Conservation (phyloP, 768 basidiomycete species). For the Sporobolomyces pararoseus region DNA sequence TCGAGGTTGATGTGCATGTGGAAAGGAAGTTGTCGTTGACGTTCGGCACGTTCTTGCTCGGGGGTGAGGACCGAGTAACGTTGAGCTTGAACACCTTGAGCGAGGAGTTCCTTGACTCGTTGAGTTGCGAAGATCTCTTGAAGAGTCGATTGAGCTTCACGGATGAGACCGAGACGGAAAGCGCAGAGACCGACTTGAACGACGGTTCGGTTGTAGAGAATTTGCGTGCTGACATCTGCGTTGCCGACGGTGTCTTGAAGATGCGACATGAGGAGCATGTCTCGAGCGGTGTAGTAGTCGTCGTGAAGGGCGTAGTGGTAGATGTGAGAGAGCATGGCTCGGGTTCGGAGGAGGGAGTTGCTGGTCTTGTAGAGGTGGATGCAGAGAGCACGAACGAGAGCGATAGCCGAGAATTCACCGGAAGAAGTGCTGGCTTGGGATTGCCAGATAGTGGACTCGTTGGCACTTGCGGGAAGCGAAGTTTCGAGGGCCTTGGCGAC, state of each 20-base stretch:
- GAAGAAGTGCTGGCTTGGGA: slow-evolving; percentile 58
- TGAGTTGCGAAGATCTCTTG: slow-evolving; percentile 96
- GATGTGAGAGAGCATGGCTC: slow-evolving; percentile 95
- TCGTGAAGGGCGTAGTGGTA: slow-evolving; percentile 96
- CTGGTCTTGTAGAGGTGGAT: slow-evolving; percentile 88
- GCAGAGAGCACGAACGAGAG: slow-evolving; percentile 82
- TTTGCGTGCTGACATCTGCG: slow-evolving; percentile 94
- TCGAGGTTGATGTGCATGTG: slow-evolving; percentile 99
- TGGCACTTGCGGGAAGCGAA: slow-evolving; percentile 56
- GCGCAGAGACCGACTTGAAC: slow-evolving; percentile 96
- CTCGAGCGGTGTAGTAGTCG: slow-evolving; percentile 91
- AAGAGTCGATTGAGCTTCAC: slow-evolving; percentile 84
- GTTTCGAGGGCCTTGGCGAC: slow-evolving; percentile 87
- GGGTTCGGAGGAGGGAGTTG: slow-evolving; percentile 85
- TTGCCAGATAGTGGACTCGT: slow-evolving; percentile 58
- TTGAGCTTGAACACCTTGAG: slow-evolving; percentile 91
- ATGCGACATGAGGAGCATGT: slow-evolving; percentile 98
- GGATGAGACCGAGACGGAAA: slow-evolving; percentile 89
- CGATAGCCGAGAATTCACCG: slow-evolving; percentile 50
- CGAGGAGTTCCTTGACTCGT: slow-evolving; percentile 92
- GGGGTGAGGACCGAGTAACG: slow-evolving; percentile 63
- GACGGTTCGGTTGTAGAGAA: slow-evolving; percentile 93
- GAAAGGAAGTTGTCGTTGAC: slow-evolving; percentile 92
- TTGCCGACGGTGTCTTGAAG: slow-evolving; percentile 94
- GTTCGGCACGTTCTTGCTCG: slow-evolving; percentile 96